Evolutionary conservation across 345 rosid species (phyloP), one percentile per base, ranked within the genome.

Genomic region (Citrus australasica): DNA sequence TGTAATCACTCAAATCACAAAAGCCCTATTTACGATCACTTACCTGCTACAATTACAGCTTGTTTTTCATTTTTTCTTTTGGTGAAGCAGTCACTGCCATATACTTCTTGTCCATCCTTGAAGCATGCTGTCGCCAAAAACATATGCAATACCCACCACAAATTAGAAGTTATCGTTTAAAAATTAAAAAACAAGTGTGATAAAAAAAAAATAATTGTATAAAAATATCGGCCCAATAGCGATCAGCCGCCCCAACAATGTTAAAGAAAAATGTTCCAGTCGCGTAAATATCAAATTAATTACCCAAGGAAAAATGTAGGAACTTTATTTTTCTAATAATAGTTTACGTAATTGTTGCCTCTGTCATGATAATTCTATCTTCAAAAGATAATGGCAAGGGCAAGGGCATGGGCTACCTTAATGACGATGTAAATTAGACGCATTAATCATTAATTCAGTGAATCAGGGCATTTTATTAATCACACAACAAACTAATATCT

Each of bases 11-110:
- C 22, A 30, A 74, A 38, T 11, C 30, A 32, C 22, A 21, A 11
- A 40, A 58, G 19, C 38, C 78, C 25, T 1, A 71, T 24, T n/a
- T 42, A 69, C 22, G 38, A 35, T 67, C 58, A 30, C 84, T 46
- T 89, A 89, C 97, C 97, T 0, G 94, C 91, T 17, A 94, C 74
- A 79, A 90, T 83, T 19, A 87, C 81, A 46, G 87, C 85, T 72
- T 83, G 88, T 77, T 81, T 88, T 70, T 82, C 81, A 11, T 68
- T 83, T 27, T 78, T 88, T 40, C 73, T 85, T 79, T 78, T 87
- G 37, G 86, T 8, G 25, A 79, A 65, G 66, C 94, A 87, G 59
- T 82, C 89, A 33, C 74, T 80, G 55, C 92, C 97, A 32, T 80
- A 73, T 28, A 79, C 80, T 78, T 89, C 93, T 71, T 61, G 73